Percentiles rank a stretch among this genome's conserved stretches.
Conservation (phyloP, 208 protist species). For the Crithidia thermophila region DNA sequence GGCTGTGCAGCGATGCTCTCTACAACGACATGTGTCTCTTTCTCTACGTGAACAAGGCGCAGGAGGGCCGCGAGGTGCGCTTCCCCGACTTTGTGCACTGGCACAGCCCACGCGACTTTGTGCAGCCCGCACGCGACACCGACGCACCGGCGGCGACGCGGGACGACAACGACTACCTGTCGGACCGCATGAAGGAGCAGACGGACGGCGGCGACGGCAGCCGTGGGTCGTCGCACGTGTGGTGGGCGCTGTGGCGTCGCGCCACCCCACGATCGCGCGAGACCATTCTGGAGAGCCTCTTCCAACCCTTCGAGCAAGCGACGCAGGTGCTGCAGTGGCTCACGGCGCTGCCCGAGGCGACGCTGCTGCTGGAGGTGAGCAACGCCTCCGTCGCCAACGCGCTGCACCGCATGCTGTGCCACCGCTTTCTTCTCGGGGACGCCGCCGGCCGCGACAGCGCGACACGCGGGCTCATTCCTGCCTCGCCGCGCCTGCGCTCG, state of each 20-base stretch:
- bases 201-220: conserved; percentile 11
- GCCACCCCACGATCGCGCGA: conserved; percentile 56
- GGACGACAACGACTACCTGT: conserved; percentile 65
- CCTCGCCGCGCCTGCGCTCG: conserved; percentile 20
- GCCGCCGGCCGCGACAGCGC: neutral
- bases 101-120: conserved; percentile 86
- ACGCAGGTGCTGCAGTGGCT: conserved; percentile 62
- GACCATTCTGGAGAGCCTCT: conserved; percentile 49
- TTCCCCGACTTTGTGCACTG: conserved; percentile 91
- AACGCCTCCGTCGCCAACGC: conserved; percentile 65
- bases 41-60: conserved; percentile 69
- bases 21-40: conserved; percentile 92
- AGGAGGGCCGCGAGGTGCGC: conserved; percentile 70
- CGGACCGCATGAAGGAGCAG: conserved; percentile 64
- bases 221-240: conserved; percentile 44
- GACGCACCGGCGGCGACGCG: neutral
- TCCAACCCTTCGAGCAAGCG: conserved; percentile 52
- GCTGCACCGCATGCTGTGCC: conserved; percentile 63
- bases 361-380: conserved; percentile 55
- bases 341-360: conserved; percentile 26
- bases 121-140: conserved; percentile 12
- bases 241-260: conserved; percentile 71
- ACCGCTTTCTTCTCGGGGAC: conserved; percentile 54
- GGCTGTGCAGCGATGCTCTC: conserved; percentile 62
- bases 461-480: neutral